These are phyloP conservation scores for Yamadazyma pseudoaaseri DNA, from an alignment of 1,139 yeast species.

Conservation along the genomic window DNA sequence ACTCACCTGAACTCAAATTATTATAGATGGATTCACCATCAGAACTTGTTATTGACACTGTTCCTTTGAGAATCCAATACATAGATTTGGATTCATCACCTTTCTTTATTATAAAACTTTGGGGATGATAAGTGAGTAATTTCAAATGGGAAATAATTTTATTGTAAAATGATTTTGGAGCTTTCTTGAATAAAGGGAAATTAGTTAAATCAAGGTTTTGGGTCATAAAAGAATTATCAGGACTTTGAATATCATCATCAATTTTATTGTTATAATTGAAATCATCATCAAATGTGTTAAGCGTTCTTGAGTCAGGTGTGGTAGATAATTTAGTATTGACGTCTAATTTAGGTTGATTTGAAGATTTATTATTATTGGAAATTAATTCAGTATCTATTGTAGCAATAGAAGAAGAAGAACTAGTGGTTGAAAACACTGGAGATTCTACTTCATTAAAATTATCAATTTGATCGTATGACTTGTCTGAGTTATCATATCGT, in stretches of 20 bases:
- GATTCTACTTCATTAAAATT: neutral
- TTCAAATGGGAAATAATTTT: slow-evolving; percentile 59
- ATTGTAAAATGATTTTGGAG: slow-evolving; percentile 62
- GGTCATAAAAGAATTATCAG: slow-evolving; percentile 44
- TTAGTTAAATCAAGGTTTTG: slow-evolving; percentile 35
- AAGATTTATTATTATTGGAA: neutral
- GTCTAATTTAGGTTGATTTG: neutral
- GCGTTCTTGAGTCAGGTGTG: neutral
- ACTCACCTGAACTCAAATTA: slow-evolving; percentile 64
- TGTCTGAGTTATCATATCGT: slow-evolving; percentile 1
- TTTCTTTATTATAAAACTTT: slow-evolving; percentile 62
- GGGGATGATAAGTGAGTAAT: slow-evolving; percentile 62
- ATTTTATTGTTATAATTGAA: slow-evolving; percentile 10
- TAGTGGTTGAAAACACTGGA: neutral
- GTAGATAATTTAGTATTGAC: neutral
- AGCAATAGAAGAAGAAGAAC: neutral
- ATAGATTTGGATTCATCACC: slow-evolving; percentile 77
- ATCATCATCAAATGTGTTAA: neutral
- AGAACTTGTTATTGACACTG: slow-evolving; percentile 68
- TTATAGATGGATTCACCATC: slow-evolving; percentile 78
- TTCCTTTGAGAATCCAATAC: slow-evolving; percentile 78
- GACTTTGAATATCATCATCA: slow-evolving; percentile 12
- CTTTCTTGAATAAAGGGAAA: slow-evolving; percentile 62
- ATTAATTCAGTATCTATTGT: neutral
- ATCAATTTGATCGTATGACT: neutral